Evolutionary conservation across 306 rosid species (phyloP).

Genomic region (Rubus parviflorus): DNA sequence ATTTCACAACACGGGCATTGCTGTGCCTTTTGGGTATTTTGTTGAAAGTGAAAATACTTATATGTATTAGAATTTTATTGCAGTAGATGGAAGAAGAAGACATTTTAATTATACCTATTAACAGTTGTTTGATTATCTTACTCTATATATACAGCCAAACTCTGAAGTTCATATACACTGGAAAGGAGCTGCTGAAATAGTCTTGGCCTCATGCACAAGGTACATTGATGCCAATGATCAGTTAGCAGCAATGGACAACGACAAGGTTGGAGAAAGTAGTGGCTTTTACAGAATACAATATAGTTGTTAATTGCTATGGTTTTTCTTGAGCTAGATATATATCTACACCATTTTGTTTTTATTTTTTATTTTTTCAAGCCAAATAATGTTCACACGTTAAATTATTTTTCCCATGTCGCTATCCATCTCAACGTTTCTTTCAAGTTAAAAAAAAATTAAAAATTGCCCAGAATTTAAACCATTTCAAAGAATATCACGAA

Average conservation of each 20-base stretch:
- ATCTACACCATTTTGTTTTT: neutral
- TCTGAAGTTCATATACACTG: conserved; percentile 75
- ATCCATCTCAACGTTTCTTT: neutral
- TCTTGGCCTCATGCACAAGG: conserved; percentile 55
- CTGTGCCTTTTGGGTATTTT: neutral
- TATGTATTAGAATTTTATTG: neutral
- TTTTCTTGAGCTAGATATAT: neutral
- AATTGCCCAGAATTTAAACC: neutral
- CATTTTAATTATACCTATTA: neutral
- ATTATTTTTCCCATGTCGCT: neutral
- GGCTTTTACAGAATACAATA: neutral
- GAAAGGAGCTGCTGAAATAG: conserved; percentile 97
- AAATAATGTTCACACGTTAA: neutral
- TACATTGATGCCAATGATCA: conserved; percentile 50
- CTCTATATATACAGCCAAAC: conserved; percentile 42
- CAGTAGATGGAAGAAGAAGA: neutral
- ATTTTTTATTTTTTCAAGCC: neutral
- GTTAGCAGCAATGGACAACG: conserved; percentile 52
- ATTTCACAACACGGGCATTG: neutral
- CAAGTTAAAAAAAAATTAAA: neutral
- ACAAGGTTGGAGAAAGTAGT: conserved; percentile 49
- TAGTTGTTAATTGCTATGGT: neutral
- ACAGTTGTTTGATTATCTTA: conserved; percentile 22
- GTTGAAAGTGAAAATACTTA: neutral
- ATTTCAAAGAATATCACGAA: neutral